Base-by-base conservation (phyloP, 768 basidiomycete genomes). In the Rhizopogon vulgaris region DNA sequence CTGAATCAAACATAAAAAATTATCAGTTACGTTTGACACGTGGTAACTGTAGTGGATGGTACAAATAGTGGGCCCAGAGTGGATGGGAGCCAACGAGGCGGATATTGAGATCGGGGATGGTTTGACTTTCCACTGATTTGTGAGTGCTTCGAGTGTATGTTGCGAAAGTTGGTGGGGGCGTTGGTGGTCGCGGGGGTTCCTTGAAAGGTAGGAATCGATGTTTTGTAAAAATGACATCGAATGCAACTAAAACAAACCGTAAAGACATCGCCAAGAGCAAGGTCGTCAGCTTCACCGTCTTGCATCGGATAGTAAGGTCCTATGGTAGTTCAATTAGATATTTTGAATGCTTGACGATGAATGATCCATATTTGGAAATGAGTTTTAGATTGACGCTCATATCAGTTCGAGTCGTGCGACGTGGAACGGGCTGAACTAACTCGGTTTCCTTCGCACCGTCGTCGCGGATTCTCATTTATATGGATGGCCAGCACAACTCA, bases 51-150 rank as follows among this genome's bases (percentile, higher is more conserved):
- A 25, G 22, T 41, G 2, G 32, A 15, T 14, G 15, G 18, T 58
- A 90, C 89, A 91, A 65, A 61, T 90, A 72, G 62, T 91, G 87
- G 1, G 81, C 90, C 89, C 89, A 92, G 4, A 92, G 70, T 1
- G 88, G 84, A 61, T 91, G 90, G 1, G 78, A 78, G 12, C 90
- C 90, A 0, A 93, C 87, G 6, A 93, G 75, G 53, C 80, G 71
- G 38, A 93, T 84, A 5, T 70, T 67, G 14, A 93, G 71, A 32
- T 73, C 60, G 2, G 55, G 5, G 3, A 48, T 41, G 24, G 43
- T 54, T 11, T 30, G 25, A 22, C 65, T 10, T 66, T 57, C 75
- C 75, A 73, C 30, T 67, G 64, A 22, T 58, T 45, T 8, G 15
- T 6, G 14, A 52, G 52, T 12, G n/a, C n/a, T 9, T 41, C 48